Evolutionary conservation across 768 basidiomycete species (phyloP), one percentile per base, ranked within the genome.

Genomic region (Leccinum sublutescens): DNA sequence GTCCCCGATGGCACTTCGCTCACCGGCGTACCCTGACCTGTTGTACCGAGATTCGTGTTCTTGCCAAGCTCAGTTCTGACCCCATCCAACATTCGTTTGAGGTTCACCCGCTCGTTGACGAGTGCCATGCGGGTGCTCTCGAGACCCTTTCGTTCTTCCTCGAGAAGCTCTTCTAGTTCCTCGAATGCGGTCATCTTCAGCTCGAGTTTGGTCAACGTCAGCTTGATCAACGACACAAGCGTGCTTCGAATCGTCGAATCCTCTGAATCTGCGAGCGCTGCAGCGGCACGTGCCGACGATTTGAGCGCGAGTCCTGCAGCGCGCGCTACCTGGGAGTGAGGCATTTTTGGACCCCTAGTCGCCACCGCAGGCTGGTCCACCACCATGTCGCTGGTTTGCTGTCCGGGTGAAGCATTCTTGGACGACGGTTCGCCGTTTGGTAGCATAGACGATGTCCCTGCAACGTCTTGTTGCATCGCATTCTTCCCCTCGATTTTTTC

Each of bases 181-280:
- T 98, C 97, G 68, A 98, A 98, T 72, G 95, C 92, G 2, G 84
- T 76, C 86, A 95, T 91, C 80, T 99, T 98, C 55, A 96, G 79
- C 69, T 98, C 95, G 38, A 98, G 85, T 74, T 98, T 98, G 51
- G 82, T 92, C 66, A 83, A 80, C 59, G 82, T 92, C 56, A 91
- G 80, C 74, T 92, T 89, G 75, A 99, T 91, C 59, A 99, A 81
- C 38, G 86, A 83, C 3, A 93, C 85, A 50, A 98, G 85, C 2
- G 89, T 82, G 58, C 82, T 78, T 36, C 87, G 85, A 57, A 99
- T 91, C 59, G 91, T 87, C 0, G 78, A 71, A 64, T 96, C 91
- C 73, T 97, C 95, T 0, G 90, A 86, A 8, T 84, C 79, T 0
- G 95, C 94, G 33, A 99, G 84, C 1, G 85, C 73, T 29, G 83